Conservation (phyloP, 2,329 filamentous ascomycete genomes). For the Exophiala bonariae region DNA sequence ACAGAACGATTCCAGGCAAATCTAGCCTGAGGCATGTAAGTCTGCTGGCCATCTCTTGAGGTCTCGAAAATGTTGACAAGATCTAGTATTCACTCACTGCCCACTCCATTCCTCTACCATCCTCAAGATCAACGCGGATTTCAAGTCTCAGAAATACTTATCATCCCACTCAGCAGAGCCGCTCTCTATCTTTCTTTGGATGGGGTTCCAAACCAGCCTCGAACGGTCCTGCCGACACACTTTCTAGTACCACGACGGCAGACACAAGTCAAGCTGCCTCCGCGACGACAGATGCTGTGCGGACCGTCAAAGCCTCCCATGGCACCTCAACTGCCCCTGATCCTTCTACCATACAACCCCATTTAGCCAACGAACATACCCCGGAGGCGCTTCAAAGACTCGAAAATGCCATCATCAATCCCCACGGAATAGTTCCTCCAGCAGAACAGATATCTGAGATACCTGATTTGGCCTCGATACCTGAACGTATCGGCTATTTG, state of each 20-base stretch:
- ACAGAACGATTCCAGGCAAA: slow-evolving; percentile 6
- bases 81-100: neutral
- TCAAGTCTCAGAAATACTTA: neutral
- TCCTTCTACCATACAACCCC: slow-evolving; percentile 9
- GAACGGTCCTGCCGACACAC: neutral
- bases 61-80: neutral
- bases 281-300: neutral
- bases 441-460: slow-evolving; percentile 9
- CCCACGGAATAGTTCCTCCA: slow-evolving; percentile 11
- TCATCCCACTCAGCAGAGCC: slow-evolving; percentile 17
- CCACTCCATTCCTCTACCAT: neutral
- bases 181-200: slow-evolving; percentile 25
- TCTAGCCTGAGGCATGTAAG: slow-evolving; percentile 16
- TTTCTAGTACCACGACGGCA: slow-evolving; percentile 3
- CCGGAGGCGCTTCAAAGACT: slow-evolving; percentile 18
- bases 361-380: slow-evolving; percentile 8
- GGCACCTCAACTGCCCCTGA: slow-evolving; percentile 22
- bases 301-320: slow-evolving; percentile 11
- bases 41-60: too few species aligned
- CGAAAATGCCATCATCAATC: slow-evolving; percentile 17
- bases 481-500: slow-evolving; percentile 79
- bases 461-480: slow-evolving; percentile 54
- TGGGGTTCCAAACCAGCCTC: slow-evolving; percentile 18
- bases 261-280: neutral
- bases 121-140: neutral